phyloP scores from a whole-genome alignment of 164 flowering plant species.

The Dillenia suffruticosa region DNA sequence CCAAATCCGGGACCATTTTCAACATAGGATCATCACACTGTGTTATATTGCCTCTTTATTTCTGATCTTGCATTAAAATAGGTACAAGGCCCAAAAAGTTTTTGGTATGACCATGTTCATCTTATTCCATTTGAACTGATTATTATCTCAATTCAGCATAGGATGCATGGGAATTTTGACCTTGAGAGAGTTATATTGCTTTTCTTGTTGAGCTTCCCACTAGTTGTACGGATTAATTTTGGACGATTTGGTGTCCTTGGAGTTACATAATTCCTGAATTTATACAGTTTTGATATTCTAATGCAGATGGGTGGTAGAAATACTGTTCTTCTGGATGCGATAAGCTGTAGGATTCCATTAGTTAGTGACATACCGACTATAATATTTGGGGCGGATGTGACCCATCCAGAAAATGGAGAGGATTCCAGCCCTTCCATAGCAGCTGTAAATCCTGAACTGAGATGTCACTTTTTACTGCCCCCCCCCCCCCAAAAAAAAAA shows the following conservation, averaged over 20 bases:
- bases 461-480: not conserved
- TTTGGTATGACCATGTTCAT: not conserved
- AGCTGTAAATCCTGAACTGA: slow-evolving; percentile 40
- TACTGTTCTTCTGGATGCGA: slow-evolving; percentile 79
- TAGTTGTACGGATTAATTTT: too few relatives aligned
- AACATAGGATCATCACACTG: too few relatives aligned
- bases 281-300: not conserved
- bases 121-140: not conserved
- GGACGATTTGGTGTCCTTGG: not conserved
- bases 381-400: slow-evolving; percentile 88
- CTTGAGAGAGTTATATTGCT: too few relatives aligned
- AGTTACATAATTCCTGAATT: not conserved
- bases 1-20: too few relatives aligned
- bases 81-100: too few relatives aligned
- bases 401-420: slow-evolving; percentile 85
- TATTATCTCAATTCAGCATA: not conserved
- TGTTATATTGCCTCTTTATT: too few relatives aligned
- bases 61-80: too few relatives aligned
- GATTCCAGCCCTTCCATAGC: slow-evolving; percentile 87
- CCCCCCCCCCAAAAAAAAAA: not conserved
- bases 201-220: too few relatives aligned
- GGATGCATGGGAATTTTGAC: not conserved
- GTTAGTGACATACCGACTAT: slow-evolving; percentile 87
- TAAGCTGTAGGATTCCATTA: slow-evolving; percentile 73
- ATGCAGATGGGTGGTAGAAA: slow-evolving; percentile 83